Evolutionary conservation across 352 stramenopile species (phyloP).

Genomic region (Phytophthora podocarpi): DNA sequence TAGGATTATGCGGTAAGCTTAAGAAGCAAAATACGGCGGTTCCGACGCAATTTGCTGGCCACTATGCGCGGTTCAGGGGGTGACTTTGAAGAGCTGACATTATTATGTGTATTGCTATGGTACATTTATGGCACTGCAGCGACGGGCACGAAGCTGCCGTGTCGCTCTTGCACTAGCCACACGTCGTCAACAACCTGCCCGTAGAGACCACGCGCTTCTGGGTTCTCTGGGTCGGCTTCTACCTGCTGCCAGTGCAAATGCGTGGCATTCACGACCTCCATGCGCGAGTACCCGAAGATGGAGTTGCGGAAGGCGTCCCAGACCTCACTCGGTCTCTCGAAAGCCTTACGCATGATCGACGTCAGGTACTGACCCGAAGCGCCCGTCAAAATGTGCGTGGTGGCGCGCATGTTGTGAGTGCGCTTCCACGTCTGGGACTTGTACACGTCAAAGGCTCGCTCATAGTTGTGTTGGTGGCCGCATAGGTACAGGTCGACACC

Average conservation of each 20-base stretch:
- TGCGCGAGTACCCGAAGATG: conserved; percentile 87
- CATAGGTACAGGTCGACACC: conserved; percentile 91
- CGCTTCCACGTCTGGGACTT: conserved; percentile 56
- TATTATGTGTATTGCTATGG: too few relatives aligned
- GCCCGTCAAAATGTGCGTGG: conserved; percentile 90
- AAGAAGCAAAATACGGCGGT: too few relatives aligned
- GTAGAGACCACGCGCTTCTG: conserved; percentile 70
- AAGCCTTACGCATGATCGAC: conserved; percentile 78
- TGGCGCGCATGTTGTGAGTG: conserved; percentile 83
- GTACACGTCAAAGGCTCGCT: conserved; percentile 87
- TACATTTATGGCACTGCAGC: conserved; percentile 7
- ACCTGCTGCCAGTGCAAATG: conserved; percentile 90
- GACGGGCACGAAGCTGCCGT: conserved; percentile 82
- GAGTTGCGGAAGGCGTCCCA: conserved; percentile 89
- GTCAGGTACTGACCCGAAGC: conserved; percentile 86
- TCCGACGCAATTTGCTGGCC: too few relatives aligned
- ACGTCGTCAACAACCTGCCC: conserved; percentile 88
- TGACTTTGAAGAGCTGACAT: too few relatives aligned
- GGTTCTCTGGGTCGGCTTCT: conserved; percentile 81
- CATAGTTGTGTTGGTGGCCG: conserved; percentile 92
- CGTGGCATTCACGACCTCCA: conserved; percentile 87
- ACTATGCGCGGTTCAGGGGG: too few relatives aligned
- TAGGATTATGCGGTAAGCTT: too few relatives aligned
- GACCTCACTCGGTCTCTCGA: conserved; percentile 59
- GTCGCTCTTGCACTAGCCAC: conserved; percentile 89